phyloP scores from a whole-genome alignment of 208 protist genomes.

The Acanthamoeba sp. region DNA sequence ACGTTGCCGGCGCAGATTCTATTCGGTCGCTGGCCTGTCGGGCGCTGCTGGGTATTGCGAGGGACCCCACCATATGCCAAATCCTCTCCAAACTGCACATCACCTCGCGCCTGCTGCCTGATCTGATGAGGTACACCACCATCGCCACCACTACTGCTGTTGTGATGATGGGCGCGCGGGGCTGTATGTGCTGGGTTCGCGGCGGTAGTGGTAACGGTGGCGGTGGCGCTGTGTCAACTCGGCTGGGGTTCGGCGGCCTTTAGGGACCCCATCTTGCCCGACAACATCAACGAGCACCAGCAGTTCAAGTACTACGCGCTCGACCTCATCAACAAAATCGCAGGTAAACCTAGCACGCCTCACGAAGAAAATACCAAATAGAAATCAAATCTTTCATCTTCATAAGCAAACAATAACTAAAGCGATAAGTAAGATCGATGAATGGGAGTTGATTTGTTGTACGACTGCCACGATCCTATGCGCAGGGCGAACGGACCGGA shows the following conservation, averaged over 20 bases:
- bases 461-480: too few species aligned
- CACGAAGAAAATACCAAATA: too few species aligned
- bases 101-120: constrained; percentile 26
- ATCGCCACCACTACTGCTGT: too few species aligned
- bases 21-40: constrained; percentile 73
- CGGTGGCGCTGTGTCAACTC: too few species aligned
- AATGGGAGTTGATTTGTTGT: too few species aligned
- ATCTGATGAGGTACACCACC: constrained; percentile 57
- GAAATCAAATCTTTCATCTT: too few species aligned
- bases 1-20: not conserved
- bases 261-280: constrained; percentile 40
- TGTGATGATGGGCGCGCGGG: too few species aligned
- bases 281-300: constrained; percentile 68
- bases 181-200: too few species aligned
- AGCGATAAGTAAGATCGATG: too few species aligned
- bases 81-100: constrained; percentile 81
- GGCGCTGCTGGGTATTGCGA: constrained; percentile 76
- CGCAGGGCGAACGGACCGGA: not conserved
- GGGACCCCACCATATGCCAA: constrained; percentile 80
- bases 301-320: constrained; percentile 64
- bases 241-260: too few species aligned
- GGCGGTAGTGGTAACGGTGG: too few species aligned
- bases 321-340: constrained; percentile 32
- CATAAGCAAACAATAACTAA: too few species aligned
- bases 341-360: not conserved